Base-by-base conservation (phyloP, 371 early-diverging fungal genomes). In the Phascolomyces articulosus region DNA sequence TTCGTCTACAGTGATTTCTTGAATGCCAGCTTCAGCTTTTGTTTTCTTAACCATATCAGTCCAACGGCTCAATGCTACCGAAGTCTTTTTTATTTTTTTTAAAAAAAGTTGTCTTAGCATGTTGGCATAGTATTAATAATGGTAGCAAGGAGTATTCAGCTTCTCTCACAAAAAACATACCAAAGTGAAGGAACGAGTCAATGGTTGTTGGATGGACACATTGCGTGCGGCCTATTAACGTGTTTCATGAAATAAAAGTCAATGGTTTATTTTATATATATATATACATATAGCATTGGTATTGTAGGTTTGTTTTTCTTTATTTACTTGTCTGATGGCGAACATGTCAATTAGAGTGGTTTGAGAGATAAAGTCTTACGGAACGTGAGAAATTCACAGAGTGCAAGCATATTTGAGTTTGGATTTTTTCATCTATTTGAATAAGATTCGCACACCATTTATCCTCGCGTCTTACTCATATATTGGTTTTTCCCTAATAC, bases 1-100 rank as follows among this genome's bases (percentile, higher is more conserved):
- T 18, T 70, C 71, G 3, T 58, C 54, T 15, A 58, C 58, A 11
- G 58, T 62, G 29, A 74, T 70, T 24, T 74, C 74, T 3, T 59
- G n/a, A 40, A 73, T 62, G 27, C 58, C 48, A 13, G 47, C 24
- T 16, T 47, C 10, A 2, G 55, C 18, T 21, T 65, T 47, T 40
- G 69, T 69, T 13, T 40, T 26, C 49, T 65, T 68, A 28, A 74
- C 74, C n/a, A 70, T 40, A 48, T 74, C 74, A 38, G 58, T 61
- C 70, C 68, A 74, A 10, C 74, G 74, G n/a, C 64, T 65, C 8
- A 57, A 48, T 6, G 31, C n/a, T 15, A 56, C 44, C 21, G 51
- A 40, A 18, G 66, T 51, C 66, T 66, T 34, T 34, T 9, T 34
- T 34, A 9, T 1, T 34, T 34, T 34, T 34, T 34, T 34, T 0